These are phyloP conservation scores for Casaregolazyma lundiana DNA, from an alignment of 1,139 yeast species.

Conservation along the genomic window DNA sequence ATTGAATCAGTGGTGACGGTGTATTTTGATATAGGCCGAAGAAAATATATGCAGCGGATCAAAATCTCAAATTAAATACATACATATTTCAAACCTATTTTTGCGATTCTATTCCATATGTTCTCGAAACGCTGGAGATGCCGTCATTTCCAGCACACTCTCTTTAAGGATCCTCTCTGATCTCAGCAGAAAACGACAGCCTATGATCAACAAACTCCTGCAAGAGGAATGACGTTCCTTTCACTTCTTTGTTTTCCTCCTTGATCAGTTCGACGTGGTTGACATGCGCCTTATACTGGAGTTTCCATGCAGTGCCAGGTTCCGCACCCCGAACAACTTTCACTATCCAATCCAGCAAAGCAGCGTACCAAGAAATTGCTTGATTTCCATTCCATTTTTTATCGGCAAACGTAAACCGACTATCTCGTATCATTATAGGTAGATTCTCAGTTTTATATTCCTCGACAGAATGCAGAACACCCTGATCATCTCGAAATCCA, in stretches of 20 bases:
- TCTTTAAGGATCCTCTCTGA: too few relatives aligned
- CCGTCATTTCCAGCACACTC: too few relatives aligned
- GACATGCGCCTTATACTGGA: conserved; percentile 12
- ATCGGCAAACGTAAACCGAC: conserved; percentile 29
- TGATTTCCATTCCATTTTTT: conserved; percentile 61
- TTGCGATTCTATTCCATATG: too few relatives aligned
- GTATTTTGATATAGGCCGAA: too few relatives aligned
- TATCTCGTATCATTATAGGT: conserved; percentile 50
- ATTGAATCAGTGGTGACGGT: too few relatives aligned
- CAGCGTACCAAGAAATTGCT: conserved; percentile 81
- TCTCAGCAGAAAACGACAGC: neutral
- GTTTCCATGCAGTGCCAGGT: conserved; percentile 11
- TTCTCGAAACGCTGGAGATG: too few relatives aligned
- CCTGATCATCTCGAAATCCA: conserved; percentile 78
- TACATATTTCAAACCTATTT: too few relatives aligned
- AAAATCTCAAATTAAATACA: too few relatives aligned
- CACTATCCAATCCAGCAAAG: conserved; percentile 72
- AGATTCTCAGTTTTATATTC: conserved; percentile 72
- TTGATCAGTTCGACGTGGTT: conserved; percentile 11
- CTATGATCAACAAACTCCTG: conserved; percentile 8
- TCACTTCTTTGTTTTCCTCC: neutral
- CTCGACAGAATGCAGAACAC: conserved; percentile 63
- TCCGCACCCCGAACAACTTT: conserved; percentile 36
- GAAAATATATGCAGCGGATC: too few relatives aligned
- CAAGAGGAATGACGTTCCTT: conserved; percentile 4